Evolutionary conservation across 2,329 filamentous ascomycete species (phyloP).

Genomic region (Magnaporthales sp.): DNA sequence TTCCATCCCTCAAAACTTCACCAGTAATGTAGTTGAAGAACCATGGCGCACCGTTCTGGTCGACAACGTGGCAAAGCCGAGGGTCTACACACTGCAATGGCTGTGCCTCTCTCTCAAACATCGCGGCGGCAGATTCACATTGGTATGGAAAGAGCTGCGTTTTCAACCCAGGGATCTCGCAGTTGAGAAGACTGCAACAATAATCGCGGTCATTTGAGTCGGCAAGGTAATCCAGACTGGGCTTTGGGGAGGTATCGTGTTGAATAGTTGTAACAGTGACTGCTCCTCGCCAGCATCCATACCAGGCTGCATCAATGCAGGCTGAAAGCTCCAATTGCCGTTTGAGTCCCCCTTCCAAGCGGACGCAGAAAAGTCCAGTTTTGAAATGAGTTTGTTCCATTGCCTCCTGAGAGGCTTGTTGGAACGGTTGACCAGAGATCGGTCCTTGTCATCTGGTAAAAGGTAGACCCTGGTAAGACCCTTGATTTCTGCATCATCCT

Average conservation of each 20-base stretch:
- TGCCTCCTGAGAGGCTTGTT: slow-evolving; percentile 32
- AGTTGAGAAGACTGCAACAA: slow-evolving; percentile 44
- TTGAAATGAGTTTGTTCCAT: slow-evolving; percentile 37
- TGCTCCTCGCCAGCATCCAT: slow-evolving; percentile 18
- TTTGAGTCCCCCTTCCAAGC: slow-evolving; percentile 44
- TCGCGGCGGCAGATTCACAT: slow-evolving; percentile 66
- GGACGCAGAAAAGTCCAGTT: slow-evolving; percentile 44
- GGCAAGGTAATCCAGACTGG: slow-evolving; percentile 29
- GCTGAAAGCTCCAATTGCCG: background rate
- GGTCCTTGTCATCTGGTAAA: slow-evolving; percentile 56
- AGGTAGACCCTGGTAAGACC: slow-evolving; percentile 47
- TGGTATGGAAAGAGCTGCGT: slow-evolving; percentile 73
- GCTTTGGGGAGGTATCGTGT: slow-evolving; percentile 62
- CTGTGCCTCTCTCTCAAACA: slow-evolving; percentile 72
- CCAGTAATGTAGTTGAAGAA: slow-evolving; percentile 63
- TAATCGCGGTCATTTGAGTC: slow-evolving; percentile 31
- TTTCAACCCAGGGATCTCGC: slow-evolving; percentile 45
- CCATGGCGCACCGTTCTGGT: slow-evolving; percentile 54
- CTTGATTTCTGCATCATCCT: slow-evolving; percentile 8
- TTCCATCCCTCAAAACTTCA: slow-evolving; percentile 54
- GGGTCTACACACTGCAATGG: slow-evolving; percentile 63
- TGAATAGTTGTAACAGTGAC: slow-evolving; percentile 65
- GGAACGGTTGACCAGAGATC: slow-evolving; percentile 40
- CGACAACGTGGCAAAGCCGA: slow-evolving; percentile 50
- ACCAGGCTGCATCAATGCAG: slow-evolving; percentile 3